Evolutionary conservation across 352 stramenopile species (phyloP), one percentile per base, ranked within the genome.

Genomic region (Phytophthora multivora): DNA sequence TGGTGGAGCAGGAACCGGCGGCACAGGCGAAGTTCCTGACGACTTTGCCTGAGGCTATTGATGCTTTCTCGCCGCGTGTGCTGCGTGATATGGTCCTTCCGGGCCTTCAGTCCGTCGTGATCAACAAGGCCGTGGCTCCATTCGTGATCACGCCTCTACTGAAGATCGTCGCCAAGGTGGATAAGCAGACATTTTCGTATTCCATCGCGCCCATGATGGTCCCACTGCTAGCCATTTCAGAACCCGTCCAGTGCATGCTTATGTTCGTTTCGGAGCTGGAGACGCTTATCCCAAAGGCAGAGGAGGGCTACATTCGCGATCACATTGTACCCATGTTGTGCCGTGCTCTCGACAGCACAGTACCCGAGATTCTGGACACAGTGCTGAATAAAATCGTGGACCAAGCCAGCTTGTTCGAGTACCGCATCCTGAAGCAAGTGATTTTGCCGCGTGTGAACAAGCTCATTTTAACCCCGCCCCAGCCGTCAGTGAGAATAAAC

Each of bases 321-420:
- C 87, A 96, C 58, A 84, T 96, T 54, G 87, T 96, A 6, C 87
- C 87, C 2, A 94, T 96, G 87, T 58, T 96, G 16, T 94, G 85
- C 46, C 85, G 87, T 35, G 83, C 87, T 11, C 69, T 96, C 0
- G 87, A 96, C 56, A 91, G 79, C 42, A 93, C 83, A 0, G 85
- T 96, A 10, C 85, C 85, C 0, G 87, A 96, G 57, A 96, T 96
- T 49, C 59, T 94, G 12, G 87, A 96, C 49, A 94, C 84, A 4
- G 87, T 96, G 21, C 69, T 96, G 15, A 96, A 94, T 69, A 93
- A 96, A 64, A 93, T 96, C 53, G 82, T 90, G 18, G 85, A 94
- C 53, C 85, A 94, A 31, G 87, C 87, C 28, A 93, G 82, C 63
- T 60, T 96, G 19, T 96, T 96, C 38, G 87, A 96, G 58, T 96